Percentiles rank a stretch among this genome's conserved stretches.
phyloP scores from a whole-genome alignment of 164 flowering plant genomes.

The Pachysandra terminalis region DNA sequence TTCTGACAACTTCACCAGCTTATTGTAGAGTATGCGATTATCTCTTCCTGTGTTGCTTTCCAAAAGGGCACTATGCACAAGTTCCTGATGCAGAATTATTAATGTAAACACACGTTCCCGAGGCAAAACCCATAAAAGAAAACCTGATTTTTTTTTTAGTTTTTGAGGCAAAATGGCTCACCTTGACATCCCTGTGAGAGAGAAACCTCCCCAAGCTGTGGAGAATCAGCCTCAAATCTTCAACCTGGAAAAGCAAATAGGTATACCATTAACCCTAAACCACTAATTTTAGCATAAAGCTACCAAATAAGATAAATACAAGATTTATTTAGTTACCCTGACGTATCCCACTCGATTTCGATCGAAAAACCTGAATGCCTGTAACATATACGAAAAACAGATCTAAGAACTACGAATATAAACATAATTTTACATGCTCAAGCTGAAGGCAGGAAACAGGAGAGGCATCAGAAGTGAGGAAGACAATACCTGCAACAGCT shows the following conservation, averaged over 20 bases:
- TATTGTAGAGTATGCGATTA: constrained; percentile 77
- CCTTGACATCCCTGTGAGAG: constrained; percentile 94
- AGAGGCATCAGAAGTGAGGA: neutral
- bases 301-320: neutral
- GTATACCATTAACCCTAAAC: neutral
- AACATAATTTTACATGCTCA: neutral
- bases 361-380: constrained; percentile 97
- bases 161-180: constrained; percentile 21
- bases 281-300: neutral
- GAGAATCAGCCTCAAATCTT: constrained; percentile 80
- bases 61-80: constrained; percentile 85
- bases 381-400: constrained; percentile 15
- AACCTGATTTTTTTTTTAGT: too few species aligned
- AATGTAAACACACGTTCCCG: neutral
- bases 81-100: constrained; percentile 57
- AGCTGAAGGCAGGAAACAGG: neutral
- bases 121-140: neutral
- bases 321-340: constrained; percentile 43
- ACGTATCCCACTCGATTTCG: constrained; percentile 81
- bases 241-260: constrained; percentile 59
- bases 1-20: constrained; percentile 55
- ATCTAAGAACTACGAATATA: neutral
- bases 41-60: constrained; percentile 92
- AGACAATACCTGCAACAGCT: constrained; percentile 59
- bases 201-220: constrained; percentile 82